A percentile compares a stretch with the other conserved stretches of the same genome.
phyloP scores from a whole-genome alignment of 23 red algal genomes.

The Gracilaria caudata region DNA sequence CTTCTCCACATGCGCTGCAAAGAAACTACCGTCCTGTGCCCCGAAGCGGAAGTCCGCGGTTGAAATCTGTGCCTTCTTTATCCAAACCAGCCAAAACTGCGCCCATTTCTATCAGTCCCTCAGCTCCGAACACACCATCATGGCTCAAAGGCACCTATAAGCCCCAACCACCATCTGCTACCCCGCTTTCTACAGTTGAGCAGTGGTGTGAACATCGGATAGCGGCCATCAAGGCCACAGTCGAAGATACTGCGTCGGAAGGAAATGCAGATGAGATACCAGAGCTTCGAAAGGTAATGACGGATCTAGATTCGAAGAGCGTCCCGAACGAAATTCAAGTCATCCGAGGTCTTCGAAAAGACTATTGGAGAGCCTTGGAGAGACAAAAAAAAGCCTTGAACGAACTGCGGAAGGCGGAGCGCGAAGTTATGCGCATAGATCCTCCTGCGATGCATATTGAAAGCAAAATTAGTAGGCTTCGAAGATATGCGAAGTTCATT shows the following conservation, averaged over 20 bases:
- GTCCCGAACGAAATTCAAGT: constrained; percentile 34
- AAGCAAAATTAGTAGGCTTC: constrained; percentile 51
- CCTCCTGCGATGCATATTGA: constrained; percentile 58
- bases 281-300: constrained; percentile 51
- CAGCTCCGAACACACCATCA: constrained; percentile 49
- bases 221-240: constrained; percentile 29
- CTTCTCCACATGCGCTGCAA: constrained; percentile 35
- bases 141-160: constrained; percentile 59
- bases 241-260: constrained; percentile 25
- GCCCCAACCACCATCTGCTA: constrained; percentile 24
- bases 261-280: constrained; percentile 39
- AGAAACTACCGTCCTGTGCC: constrained; percentile 27
- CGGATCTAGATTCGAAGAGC: constrained; percentile 46
- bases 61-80: constrained; percentile 35
- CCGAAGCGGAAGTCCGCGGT: constrained; percentile 13
- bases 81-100: constrained; percentile 23
- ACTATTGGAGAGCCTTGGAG: constrained; percentile 55
- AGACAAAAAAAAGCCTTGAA: constrained; percentile 21
- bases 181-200: constrained; percentile 35
- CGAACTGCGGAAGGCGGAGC: constrained; percentile 41
- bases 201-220: constrained; percentile 53
- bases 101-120: constrained; percentile 9
- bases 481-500: constrained; percentile 64
- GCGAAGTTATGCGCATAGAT: constrained; percentile 51
- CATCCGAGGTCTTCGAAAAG: constrained; percentile 37